Evolutionary conservation across 2,329 filamentous ascomycete genomes (phyloP), one percentile per base, ranked within the genome.

Genomic region (Claviceps sp.): DNA sequence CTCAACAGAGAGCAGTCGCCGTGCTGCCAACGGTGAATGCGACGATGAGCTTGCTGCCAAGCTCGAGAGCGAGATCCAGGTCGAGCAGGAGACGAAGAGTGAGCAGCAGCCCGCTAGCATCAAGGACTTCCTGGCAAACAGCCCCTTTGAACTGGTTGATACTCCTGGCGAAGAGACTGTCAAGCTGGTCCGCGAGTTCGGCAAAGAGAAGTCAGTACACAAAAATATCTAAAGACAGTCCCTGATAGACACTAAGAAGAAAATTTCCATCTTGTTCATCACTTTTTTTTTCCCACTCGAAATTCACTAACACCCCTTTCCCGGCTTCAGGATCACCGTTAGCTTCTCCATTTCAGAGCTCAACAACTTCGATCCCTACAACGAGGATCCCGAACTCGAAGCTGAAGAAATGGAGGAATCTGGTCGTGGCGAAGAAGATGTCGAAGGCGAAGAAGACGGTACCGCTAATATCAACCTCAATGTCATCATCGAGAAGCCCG

Each of bases 71-170:
- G 90, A 95, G 74, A 76, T 94, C 58, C 73, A 82, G 67, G 82
- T 95, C 64, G 93, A 97, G 77, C 80, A 82, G 62, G 83, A 90
- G 64, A 83, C 89, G 70, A 83, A 85, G 70, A 77, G 83, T 55
- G 80, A 87, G 62, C 79, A 86, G 57, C 71, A 86, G 58, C 85
- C 88, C 42, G 77, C 82, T 56, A 86, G 83, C 66, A 79, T 96
- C 68, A 84, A 88, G 71, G 87, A 93, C 67, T 96, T 94, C 70
- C 71, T 96, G 47, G 82, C 91, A 64, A 91, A 88, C 72, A 83
- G 84, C 64, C 79, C 84, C 42, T 98, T 89, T 69, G 77, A 91
- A 76, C 77, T 93, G 55, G 75, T 87, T 62, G 93, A 98, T 69
- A 80, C 77, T 36, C 76, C 84, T 29, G 93, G 93, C 56, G 79